phyloP scores from a whole-genome alignment of 2,329 filamentous ascomycete species.

The Trichophaea hybrida region DNA sequence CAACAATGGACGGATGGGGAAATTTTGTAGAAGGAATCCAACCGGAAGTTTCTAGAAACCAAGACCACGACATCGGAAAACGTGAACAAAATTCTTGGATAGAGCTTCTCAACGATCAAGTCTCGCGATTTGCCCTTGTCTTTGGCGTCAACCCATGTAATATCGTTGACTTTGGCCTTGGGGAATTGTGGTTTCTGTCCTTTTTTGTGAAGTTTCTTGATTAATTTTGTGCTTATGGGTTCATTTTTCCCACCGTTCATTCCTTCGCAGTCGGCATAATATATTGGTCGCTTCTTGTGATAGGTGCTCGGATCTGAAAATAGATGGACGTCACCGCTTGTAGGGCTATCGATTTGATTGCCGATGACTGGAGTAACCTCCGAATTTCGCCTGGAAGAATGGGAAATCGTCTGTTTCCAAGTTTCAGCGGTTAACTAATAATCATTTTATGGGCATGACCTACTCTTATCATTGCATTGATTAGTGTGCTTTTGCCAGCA shows the following conservation, averaged over 20 bases:
- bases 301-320: constrained; percentile 24
- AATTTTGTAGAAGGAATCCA: constrained; percentile 5
- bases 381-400: background rate
- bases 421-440: background rate
- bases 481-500: constrained; percentile 25
- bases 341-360: constrained; percentile 14
- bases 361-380: constrained; percentile 22
- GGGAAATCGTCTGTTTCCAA: background rate
- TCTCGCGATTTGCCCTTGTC: constrained; percentile 17
- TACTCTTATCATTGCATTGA: constrained; percentile 25
- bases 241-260: constrained; percentile 19
- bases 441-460: background rate
- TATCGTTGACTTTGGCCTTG: background rate
- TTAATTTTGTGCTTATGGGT: constrained; percentile 10
- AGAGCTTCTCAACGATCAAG: constrained; percentile 33
- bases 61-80: constrained; percentile 37
- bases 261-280: constrained; percentile 25
- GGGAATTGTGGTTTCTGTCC: background rate
- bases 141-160: background rate
- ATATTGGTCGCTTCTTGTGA: constrained; percentile 15
- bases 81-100: constrained; percentile 36
- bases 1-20: background rate
- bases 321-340: constrained; percentile 24
- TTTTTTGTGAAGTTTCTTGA: background rate
- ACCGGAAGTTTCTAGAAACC: constrained; percentile 33